Base-by-base conservation (phyloP, 2,329 filamentous ascomycete genomes). In the Alternaria burnsii region DNA sequence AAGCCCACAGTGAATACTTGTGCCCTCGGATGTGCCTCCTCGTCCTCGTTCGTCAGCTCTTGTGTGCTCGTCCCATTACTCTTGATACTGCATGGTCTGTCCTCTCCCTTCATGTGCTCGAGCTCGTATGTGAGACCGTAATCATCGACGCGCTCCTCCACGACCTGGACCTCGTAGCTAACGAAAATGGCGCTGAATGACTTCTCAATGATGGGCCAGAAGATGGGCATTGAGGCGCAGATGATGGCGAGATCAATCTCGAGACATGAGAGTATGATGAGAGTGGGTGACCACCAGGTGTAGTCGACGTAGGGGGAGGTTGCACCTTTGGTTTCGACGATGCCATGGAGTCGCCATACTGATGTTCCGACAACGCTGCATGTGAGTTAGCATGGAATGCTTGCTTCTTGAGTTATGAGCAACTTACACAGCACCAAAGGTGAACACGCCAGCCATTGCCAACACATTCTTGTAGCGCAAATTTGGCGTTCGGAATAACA, bases 141-240 rank as follows among this genome's bases (percentile, higher is more conserved):
- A 24, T 70, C 64, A 10, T 70, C 44, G 8, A 69, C 52, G 11
- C 64, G 69, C 24, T 76, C 71, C 34, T 76, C 74, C 1, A 67
- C 70, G 5, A 79, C 67, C 14, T 74, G 59, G 24, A 79, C 71
- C 52, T 78, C 74, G 59, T 69, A 72, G 9, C 71, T 76, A 47
- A 77, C 71, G 40, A 77, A 74, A 42, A 77, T 78, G 34, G 71
- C 65, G 16, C 62, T 51, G 30, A 75, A 43, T 4, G 70, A 70
- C 40, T 65, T 62, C 26, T 72, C 65, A 50, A 78, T 61, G 9
- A 76, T 58, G 4, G 76, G 76, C 75, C 75, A 78, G 68, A 78
- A 78, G 41, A 77, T 73, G 9, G 76, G 76, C 54, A 78, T 74
- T 5, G 71, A 75, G 16, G 76, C 75, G 61, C 72, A 75, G 34